Conservation (phyloP, 768 basidiomycete species). For the Serpula lacrymans region DNA sequence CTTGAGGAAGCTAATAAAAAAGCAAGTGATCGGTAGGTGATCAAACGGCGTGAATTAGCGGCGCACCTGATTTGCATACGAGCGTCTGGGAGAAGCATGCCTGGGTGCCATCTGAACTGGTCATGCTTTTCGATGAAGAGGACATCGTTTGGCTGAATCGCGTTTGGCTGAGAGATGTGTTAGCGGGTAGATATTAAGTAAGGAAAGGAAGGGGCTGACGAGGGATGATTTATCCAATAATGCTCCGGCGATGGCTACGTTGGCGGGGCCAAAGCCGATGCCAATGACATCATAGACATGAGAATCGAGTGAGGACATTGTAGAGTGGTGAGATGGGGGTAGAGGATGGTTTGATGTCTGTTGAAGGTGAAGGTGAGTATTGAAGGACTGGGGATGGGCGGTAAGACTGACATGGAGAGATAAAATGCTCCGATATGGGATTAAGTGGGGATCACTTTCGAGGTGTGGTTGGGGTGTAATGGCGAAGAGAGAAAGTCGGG, state of each 20-base stretch:
- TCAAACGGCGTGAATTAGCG: neutral
- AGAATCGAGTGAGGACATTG: too few species aligned
- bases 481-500: too few species aligned
- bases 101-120: conserved; percentile 52
- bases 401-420: too few species aligned
- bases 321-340: too few species aligned
- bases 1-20: conserved; percentile 41
- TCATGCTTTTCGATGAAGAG: conserved; percentile 49
- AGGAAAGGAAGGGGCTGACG: conserved; percentile 9
- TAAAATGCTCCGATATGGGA: too few species aligned
- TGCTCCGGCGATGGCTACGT: conserved; percentile 48
- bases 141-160: conserved; percentile 24
- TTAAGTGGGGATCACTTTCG: too few species aligned
- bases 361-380: too few species aligned
- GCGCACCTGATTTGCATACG: conserved; percentile 52
- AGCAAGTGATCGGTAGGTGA: neutral
- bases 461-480: too few species aligned
- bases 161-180: conserved; percentile 7
- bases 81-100: conserved; percentile 50
- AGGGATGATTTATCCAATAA: conserved; percentile 41
- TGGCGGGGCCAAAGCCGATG: conserved; percentile 52
- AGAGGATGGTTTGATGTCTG: too few species aligned
- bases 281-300: conserved; percentile 43
- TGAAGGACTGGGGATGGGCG: too few species aligned
- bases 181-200: too few species aligned